phyloP scores from a whole-genome alignment of 805 yeast species.

The Wickerhamiella hasegawae region DNA sequence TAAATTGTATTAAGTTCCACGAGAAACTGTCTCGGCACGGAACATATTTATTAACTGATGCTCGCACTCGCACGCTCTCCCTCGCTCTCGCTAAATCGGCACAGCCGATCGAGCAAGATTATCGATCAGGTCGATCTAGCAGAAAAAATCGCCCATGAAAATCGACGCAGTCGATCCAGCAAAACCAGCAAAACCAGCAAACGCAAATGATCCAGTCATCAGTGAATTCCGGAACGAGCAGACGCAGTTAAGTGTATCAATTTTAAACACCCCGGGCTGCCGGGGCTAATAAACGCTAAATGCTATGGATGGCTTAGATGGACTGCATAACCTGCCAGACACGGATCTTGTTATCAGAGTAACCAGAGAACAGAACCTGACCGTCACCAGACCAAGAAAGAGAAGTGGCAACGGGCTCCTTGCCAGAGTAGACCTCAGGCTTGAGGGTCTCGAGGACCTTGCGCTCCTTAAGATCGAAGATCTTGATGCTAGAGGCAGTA shows the following conservation, averaged over 20 bases:
- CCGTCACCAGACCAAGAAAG: slow-evolving; percentile 99
- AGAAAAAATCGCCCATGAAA: no score
- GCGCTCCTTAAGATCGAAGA: slow-evolving; percentile 94
- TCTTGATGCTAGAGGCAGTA: slow-evolving; percentile 92
- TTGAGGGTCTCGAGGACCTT: slow-evolving; percentile 89
- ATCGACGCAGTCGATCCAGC: no score
- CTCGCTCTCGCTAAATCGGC: no score
- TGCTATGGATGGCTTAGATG: neutral
- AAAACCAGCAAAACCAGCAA: no score
- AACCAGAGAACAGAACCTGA: slow-evolving; percentile 98
- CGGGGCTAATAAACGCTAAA: neutral
- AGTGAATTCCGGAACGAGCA: neutral
- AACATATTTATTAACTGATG: no score
- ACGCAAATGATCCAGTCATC: neutral
- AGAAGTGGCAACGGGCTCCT: slow-evolving; percentile 96
- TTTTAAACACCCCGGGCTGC: no score
- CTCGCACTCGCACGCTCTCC: no score
- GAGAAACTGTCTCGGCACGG: no score
- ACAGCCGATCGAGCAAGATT: no score
- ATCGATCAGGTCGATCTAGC: no score
- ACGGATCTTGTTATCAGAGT: slow-evolving; percentile 98
- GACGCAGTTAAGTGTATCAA: neutral
- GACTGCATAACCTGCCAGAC: slow-evolving; percentile 96
- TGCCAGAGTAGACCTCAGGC: slow-evolving; percentile 86
- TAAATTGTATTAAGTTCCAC: no score